Evolutionary conservation across 2,329 filamentous ascomycete genomes (phyloP).

Genomic region (Aspergillus quadrilineatus): DNA sequence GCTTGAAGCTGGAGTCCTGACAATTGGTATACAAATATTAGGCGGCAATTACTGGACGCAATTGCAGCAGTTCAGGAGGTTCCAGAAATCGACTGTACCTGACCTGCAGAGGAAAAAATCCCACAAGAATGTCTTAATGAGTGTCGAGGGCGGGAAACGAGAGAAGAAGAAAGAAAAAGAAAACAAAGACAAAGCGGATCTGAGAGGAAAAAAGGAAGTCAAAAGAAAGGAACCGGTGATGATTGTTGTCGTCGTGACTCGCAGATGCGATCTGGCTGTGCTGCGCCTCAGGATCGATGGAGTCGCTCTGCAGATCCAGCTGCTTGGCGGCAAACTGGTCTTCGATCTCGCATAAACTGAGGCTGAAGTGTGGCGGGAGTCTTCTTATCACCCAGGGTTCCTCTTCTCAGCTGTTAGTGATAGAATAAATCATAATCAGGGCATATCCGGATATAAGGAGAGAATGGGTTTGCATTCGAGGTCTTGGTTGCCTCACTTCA

Average conservation of each 20-base stretch:
- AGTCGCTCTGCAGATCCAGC: constrained; percentile 7
- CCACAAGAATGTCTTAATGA: constrained; percentile 17
- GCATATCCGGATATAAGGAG: neutral
- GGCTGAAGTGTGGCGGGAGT: constrained; percentile 11
- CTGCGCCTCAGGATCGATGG: constrained; percentile 16
- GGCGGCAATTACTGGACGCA: neutral
- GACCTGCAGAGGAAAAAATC: neutral
- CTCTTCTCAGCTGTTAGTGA: neutral
- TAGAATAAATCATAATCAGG: neutral
- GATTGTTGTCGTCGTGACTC: constrained; percentile 5
- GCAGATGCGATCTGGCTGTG: constrained; percentile 2
- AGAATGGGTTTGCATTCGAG: neutral
- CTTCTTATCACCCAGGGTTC: neutral
- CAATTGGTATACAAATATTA: neutral
- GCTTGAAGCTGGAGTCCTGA: neutral
- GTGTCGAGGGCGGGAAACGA: constrained; percentile 17
- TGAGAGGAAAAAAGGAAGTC: constrained; percentile 3
- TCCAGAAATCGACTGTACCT: constrained; percentile 6
- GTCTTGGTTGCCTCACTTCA: too few relatives aligned
- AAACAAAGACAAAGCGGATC: constrained; percentile 5
- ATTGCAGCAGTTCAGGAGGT: constrained; percentile 7
- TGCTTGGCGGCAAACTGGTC: constrained; percentile 6
- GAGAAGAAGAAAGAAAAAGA: constrained; percentile 7
- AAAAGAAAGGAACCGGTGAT: constrained; percentile 3
- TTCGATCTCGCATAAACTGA: neutral